Base-by-base conservation (phyloP, 1,284 basidiomycete genomes). In the Fomitopsis pinicola region DNA sequence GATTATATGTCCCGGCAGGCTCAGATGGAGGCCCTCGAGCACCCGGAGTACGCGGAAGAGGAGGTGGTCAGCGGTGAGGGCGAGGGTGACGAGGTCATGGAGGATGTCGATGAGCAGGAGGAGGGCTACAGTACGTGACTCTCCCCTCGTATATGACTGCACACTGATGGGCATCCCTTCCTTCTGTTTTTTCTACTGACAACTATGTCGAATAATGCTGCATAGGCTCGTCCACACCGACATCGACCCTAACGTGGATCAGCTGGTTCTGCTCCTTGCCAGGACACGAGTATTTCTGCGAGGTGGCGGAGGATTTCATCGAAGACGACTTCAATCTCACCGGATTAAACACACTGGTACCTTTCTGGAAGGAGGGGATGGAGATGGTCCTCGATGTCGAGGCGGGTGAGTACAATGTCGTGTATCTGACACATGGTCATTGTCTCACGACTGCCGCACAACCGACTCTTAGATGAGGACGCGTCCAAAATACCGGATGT, bases 361-460 rank as follows among this genome's bases (percentile, higher is more conserved):
- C 97, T 9, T 99, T 99, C 74, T 99, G 97, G 94, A 96, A 98
- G 76, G 97, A 99, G 76, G 97, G 97, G 33, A 90, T 99, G 86
- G 97, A 99, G 79, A 99, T 99, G 97, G 95, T 99, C n/a, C 78
- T 99, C 63, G 97, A 99, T 76, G 97, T 99, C 58, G 97, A 99
- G 78, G 94, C 97, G 78, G 95, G 95, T 95, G 75, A 74, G 88
- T 73, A 58, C 64, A 69, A 62, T 59, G 62, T 64, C 57, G 63
- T 64, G 58, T 59, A 56, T 54, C 50, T 50, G 45, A 22, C 22
- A 22, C 22, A 22, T 44, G 48, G 17, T 45, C 45, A 56, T 57
- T 42, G 40, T 33, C 60, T 62, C 42, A 35, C 19, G 54, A 42
- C 40, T 53, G 40, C 17, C 40, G 40, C 26, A 15, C 38, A 33